These are phyloP conservation scores for Tanacetum coccineum DNA, from an alignment of 129 eudicot species.

Conservation along the genomic window DNA sequence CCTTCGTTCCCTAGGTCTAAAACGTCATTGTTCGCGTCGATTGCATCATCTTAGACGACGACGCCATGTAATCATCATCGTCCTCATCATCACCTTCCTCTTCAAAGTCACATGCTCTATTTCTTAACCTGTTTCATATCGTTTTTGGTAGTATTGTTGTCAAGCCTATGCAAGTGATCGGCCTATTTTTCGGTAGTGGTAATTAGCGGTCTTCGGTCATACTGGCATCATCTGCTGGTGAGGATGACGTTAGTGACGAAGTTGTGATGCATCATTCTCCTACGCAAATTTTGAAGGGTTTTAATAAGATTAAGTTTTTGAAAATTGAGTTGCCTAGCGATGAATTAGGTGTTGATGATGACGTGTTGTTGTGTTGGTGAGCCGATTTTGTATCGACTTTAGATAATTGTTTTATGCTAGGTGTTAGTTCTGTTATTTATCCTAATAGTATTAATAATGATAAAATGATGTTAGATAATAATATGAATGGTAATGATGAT, in stretches of 20 bases:
- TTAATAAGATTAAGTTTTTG: slow-evolving; percentile 52
- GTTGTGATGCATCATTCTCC: slow-evolving; percentile 89
- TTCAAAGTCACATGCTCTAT: slow-evolving; percentile 45
- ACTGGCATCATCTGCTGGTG: slow-evolving; percentile 26
- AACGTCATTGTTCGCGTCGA: slow-evolving; percentile 81
- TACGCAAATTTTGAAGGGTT: slow-evolving; percentile 72
- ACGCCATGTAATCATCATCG: slow-evolving; percentile 37
- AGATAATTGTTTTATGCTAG: slow-evolving; percentile 84
- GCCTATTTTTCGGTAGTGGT: slow-evolving; percentile 57
- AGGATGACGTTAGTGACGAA: slow-evolving; percentile 39
- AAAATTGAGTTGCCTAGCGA: slow-evolving; percentile 80
- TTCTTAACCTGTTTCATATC: slow-evolving; percentile 43
- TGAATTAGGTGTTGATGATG: slow-evolving; percentile 84
- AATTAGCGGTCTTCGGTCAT: no score
- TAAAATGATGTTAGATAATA: neutral
- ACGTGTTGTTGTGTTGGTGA: slow-evolving; percentile 74
- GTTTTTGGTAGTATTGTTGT: slow-evolving; percentile 43
- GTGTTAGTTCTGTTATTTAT: slow-evolving; percentile 58
- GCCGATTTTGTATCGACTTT: slow-evolving; percentile 90
- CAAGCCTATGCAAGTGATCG: slow-evolving; percentile 66
- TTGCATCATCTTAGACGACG: slow-evolving; percentile 91
- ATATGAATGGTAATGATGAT: slow-evolving; percentile 30
- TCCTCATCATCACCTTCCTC: slow-evolving; percentile 7
- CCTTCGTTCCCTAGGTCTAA: slow-evolving; percentile 81
- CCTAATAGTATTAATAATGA: neutral